Evolutionary conservation across 169 alveolate species (phyloP), one percentile per base, ranked within the genome.

Genomic region (Babesia bovis): DNA sequence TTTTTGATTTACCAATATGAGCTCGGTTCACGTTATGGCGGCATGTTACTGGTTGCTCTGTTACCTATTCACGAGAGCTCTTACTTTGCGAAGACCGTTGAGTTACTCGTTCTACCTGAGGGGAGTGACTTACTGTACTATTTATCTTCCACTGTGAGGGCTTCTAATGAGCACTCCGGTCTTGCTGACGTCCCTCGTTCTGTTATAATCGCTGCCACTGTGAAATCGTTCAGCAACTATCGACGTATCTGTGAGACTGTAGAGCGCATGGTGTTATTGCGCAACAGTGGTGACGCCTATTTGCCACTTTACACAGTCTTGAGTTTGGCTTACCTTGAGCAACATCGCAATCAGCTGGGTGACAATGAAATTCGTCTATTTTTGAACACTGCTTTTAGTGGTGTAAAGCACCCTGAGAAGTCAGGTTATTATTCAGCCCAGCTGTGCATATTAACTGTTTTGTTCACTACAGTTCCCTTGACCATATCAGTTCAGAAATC

Each of bases 1-100:
- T 81, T 25, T 49, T 28, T 81, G 36, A 81, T 81, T 23, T 81
- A 61, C 66, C 68, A 59, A 33, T 81, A 70, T 53, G 75, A 81
- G 25, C 36, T 71, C 30, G 65, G 74, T 15, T 51, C 50, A 6
- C 59, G 77, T 6, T 81, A 47, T 28, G 47, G 70, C 4, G 84
- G 60, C 21, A 49, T 57, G 35, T 30, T 72, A 35, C 38, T 81
- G 17, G 45, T 58, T 47, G 9, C 65, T 12, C 36, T 59, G 7
- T 38, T 81, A 13, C 88, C 75, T 12, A 66, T 56, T 23, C 78
- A 81, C 74, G 67, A 70, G 13, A 58, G 73, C 49, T 44, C 50
- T 0, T 71, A 70, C 45, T 81, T 28, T 53, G 40, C 25, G 42
- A 65, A 69, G 53, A 35, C 57, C 23, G 40, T 52, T 17, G 52